Percentiles rank a stretch among this genome's conserved stretches.
Conservation (phyloP, 306 rosid genomes). For the Prunus padus region DNA sequence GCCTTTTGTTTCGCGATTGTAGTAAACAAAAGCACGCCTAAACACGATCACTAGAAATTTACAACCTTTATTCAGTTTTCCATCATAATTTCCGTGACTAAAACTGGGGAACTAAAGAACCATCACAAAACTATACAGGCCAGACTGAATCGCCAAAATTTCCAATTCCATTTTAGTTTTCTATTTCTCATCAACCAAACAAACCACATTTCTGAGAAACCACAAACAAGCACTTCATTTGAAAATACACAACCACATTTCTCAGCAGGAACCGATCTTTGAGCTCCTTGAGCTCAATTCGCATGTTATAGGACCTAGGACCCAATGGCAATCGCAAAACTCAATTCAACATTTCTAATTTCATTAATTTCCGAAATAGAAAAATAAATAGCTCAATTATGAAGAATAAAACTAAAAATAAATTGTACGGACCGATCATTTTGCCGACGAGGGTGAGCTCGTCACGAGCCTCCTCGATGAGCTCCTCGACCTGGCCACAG, state of each 20-base stretch:
- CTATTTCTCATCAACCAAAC: neutral
- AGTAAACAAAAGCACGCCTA: neutral
- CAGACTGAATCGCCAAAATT: neutral
- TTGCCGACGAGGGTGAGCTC: constrained; percentile 73
- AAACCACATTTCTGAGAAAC: neutral
- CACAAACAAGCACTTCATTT: neutral
- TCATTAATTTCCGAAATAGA: neutral
- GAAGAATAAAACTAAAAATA: neutral
- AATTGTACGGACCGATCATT: constrained; percentile 59
- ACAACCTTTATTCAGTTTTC: neutral
- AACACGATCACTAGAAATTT: neutral
- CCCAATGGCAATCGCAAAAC: neutral
- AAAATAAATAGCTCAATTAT: neutral
- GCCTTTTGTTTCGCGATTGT: neutral
- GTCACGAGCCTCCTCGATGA: constrained; percentile 89
- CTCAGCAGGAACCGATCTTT: neutral
- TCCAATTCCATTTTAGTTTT: neutral
- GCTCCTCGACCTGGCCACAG: constrained; percentile 95
- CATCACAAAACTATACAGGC: neutral
- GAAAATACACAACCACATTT: neutral
- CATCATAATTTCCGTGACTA: neutral
- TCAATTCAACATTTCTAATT: neutral
- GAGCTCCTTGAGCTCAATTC: neutral
- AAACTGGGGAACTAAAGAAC: neutral
- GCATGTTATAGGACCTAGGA: neutral